phyloP scores from a whole-genome alignment of 2,329 filamentous ascomycete species.

The Fusarium sp. region DNA sequence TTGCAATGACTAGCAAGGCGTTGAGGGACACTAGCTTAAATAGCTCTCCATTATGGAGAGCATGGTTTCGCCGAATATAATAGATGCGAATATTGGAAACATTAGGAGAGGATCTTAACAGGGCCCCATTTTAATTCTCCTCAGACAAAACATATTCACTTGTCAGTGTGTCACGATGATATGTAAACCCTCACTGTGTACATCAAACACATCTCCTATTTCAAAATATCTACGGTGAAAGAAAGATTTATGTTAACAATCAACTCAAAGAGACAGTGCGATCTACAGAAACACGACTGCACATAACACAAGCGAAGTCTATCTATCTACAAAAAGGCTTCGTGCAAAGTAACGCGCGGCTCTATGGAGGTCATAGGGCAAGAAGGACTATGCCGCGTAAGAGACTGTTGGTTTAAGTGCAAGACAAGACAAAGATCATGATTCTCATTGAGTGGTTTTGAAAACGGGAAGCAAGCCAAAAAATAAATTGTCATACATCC shows the following conservation, averaged over 20 bases:
- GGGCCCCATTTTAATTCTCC: background rate
- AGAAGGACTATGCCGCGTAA: constrained; percentile 10
- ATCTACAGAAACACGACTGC: constrained; percentile 11
- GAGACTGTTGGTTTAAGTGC: constrained; percentile 19
- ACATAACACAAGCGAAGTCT: constrained; percentile 26
- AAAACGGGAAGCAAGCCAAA: constrained; percentile 33
- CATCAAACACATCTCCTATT: constrained; percentile 37
- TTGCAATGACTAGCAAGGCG: constrained; percentile 19
- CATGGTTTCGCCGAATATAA: background rate
- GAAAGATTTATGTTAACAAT: constrained; percentile 31
- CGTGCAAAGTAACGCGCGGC: background rate
- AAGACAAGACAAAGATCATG: constrained; percentile 44
- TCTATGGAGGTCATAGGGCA: constrained; percentile 3
- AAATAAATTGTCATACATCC: constrained; percentile 45
- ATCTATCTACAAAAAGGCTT: constrained; percentile 38
- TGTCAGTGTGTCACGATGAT: background rate
- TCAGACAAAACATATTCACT: background rate
- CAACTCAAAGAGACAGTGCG: constrained; percentile 26
- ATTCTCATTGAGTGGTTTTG: constrained; percentile 47
- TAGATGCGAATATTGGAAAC: background rate
- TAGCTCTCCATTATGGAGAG: background rate
- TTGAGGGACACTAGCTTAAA: constrained; percentile 3
- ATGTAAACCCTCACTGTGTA: background rate
- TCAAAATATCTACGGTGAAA: constrained; percentile 31
- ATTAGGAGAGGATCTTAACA: background rate